phyloP scores from a whole-genome alignment of 768 basidiomycete genomes.

The Tylopilus sp. region DNA sequence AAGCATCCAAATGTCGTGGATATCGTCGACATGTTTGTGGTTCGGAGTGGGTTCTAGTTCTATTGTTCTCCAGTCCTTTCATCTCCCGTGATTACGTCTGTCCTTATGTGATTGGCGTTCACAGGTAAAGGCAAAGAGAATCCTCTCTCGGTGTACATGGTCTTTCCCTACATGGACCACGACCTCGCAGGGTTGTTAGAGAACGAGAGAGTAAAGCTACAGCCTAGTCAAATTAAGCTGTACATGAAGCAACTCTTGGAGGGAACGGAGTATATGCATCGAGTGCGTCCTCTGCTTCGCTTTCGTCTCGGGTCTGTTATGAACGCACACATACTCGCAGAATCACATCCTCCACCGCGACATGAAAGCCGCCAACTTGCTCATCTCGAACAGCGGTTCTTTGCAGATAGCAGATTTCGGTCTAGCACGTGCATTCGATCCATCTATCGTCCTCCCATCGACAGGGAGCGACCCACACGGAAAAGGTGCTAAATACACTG shows the following conservation, averaged over 20 bases:
- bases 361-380: slow-evolving; percentile 97
- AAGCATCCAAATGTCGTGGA: slow-evolving; percentile 84
- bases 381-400: slow-evolving; percentile 83
- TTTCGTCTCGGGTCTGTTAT: slow-evolving; percentile 2
- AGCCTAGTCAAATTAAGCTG: slow-evolving; percentile 85
- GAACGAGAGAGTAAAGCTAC: slow-evolving; percentile 83
- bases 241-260: slow-evolving; percentile 97
- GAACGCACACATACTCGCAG: slow-evolving; percentile 38
- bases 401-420: slow-evolving; percentile 96
- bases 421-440: slow-evolving; percentile 80
- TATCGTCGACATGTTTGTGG: slow-evolving; percentile 90
- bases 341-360: slow-evolving; percentile 97
- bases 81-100: not conserved
- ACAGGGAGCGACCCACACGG: slow-evolving; percentile 15
- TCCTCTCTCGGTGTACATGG: slow-evolving; percentile 91
- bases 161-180: slow-evolving; percentile 99
- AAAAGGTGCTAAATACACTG: slow-evolving; percentile 33
- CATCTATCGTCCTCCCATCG: slow-evolving; percentile 37
- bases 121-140: slow-evolving; percentile 51
- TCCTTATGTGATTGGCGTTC: slow-evolving; percentile 3
- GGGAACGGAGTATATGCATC: slow-evolving; percentile 94
- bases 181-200: slow-evolving; percentile 93
- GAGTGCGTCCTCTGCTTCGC: slow-evolving; percentile 47
- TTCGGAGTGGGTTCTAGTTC: slow-evolving; percentile 52
- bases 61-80: not conserved